phyloP scores from a whole-genome alignment of 345 rosid species.

The Aquilaria yunnanensis region DNA sequence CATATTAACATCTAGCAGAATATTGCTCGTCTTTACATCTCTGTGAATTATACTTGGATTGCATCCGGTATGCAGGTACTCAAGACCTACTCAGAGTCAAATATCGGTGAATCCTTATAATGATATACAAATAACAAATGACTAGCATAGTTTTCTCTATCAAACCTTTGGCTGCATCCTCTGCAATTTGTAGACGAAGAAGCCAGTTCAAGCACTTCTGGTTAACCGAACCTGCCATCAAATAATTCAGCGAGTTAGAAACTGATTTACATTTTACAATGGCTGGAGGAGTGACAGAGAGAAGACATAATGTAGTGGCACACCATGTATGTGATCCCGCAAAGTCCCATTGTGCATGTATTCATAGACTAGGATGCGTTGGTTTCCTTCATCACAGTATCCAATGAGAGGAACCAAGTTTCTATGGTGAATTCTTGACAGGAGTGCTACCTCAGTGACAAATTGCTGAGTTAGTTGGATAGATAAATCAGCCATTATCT shows the following conservation, averaged over 20 bases:
- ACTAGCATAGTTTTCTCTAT: background rate
- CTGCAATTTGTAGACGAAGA: conserved; percentile 71
- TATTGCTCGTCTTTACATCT: conserved; percentile 94
- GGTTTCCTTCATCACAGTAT: conserved; percentile 80
- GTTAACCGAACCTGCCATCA: conserved; percentile 49
- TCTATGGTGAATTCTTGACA: conserved; percentile 97
- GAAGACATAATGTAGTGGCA: conserved; percentile 5
- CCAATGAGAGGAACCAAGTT: conserved; percentile 96
- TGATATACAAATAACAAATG: too few relatives aligned
- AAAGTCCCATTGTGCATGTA: conserved; percentile 97
- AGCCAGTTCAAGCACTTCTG: conserved; percentile 66
- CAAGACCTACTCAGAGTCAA: conserved; percentile 75
- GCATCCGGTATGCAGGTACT: conserved; percentile 95
- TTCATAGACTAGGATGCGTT: conserved; percentile 74
- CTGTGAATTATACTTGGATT: conserved; percentile 92
- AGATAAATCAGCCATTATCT: conserved; percentile 70
- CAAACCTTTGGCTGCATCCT: conserved; percentile 94
- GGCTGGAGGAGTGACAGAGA: conserved; percentile 3
- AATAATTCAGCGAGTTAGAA: background rate
- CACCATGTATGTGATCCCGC: conserved; percentile 80
- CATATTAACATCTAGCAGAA: conserved; percentile 86
- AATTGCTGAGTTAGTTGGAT: conserved; percentile 68
- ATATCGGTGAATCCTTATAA: conserved; percentile 18
- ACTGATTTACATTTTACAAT: conserved; percentile 3
- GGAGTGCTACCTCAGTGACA: conserved; percentile 94